Base-by-base conservation (phyloP, 2,329 filamentous ascomycete species). In the Lasiodiplodia gonubiensis region DNA sequence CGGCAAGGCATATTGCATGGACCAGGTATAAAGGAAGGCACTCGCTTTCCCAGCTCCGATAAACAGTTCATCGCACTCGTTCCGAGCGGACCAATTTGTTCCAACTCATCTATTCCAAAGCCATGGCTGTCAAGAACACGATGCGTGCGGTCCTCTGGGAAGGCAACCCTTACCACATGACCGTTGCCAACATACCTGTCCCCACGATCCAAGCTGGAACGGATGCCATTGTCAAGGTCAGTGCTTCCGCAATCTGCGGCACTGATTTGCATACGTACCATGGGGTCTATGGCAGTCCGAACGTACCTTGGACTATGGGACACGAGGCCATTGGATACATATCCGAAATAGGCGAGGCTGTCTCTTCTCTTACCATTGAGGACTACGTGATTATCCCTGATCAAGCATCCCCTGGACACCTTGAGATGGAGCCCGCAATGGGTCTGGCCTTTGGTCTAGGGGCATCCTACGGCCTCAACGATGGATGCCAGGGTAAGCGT, bases 151-250 rank as follows among this genome's bases (percentile, higher is more conserved):
- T n/a, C n/a, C n/a, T n/a, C n/a, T n/a, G n/a, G n/a, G n/a, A n/a
- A n/a, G n/a, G n/a, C n/a, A n/a, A n/a, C n/a, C n/a, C n/a, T n/a
- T n/a, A n/a, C n/a, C n/a, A n/a, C n/a, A n/a, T n/a, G n/a, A n/a
- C n/a, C n/a, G n/a, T n/a, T n/a, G n/a, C n/a, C n/a, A n/a, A 65
- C 16, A 12, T 65, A 6, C 33, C 63, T 4, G 25, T 33, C 2
- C 63, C 63, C 14, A 46, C 2, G 27, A 68, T 25, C 60, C n/a
- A 48, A 7, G 72, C 69, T 46, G 67, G 68, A n/a, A 73, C 69
- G 16, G 80, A 82, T 70, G 78, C 74, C 4, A 71, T 82, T 37
- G 74, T 81, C 8, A 74, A 73, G 11, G 72, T 80, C 57, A 76
- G 77, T 5, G 72, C 70, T 6, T 70, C 77, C 5, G 77, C 75